phyloP scores from a whole-genome alignment of 371 early-diverging fungal genomes.

The Zopfochytrium polystomum region DNA sequence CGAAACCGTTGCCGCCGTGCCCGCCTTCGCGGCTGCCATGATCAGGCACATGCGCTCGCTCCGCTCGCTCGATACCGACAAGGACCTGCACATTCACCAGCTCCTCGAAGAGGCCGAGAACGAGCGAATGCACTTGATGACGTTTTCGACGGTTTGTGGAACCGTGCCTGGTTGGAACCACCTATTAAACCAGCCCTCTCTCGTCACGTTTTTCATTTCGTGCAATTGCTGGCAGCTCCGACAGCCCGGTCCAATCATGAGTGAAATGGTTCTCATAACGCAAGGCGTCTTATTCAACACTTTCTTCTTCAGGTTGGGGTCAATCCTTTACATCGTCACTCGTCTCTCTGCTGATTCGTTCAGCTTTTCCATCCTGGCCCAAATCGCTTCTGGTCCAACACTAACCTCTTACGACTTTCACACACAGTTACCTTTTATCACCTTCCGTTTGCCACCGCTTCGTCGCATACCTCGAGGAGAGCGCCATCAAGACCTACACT shows the following conservation, averaged over 20 bases:
- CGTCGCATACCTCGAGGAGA: constrained; percentile 72
- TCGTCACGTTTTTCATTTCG: background rate
- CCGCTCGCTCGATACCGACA: constrained; percentile 77
- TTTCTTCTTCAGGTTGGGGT: constrained; percentile 63
- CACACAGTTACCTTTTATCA: constrained; percentile 63
- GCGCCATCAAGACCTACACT: constrained; percentile 92
- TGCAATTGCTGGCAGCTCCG: constrained; percentile 36
- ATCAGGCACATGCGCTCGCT: constrained; percentile 81
- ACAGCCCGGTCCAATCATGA: constrained; percentile 64
- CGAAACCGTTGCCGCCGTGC: constrained; percentile 74
- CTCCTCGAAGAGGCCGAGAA: constrained; percentile 34
- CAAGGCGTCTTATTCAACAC: constrained; percentile 91
- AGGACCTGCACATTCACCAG: constrained; percentile 65
- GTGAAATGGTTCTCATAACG: constrained; percentile 58
- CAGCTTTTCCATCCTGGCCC: no score
- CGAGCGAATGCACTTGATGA: constrained; percentile 43
- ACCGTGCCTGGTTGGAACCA: constrained; percentile 62
- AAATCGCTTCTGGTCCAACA: no score
- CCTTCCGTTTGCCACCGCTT: constrained; percentile 86
- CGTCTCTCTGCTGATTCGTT: background rate
- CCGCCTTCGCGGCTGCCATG: constrained; percentile 58
- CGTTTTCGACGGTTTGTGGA: constrained; percentile 30
- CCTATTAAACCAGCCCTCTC: constrained; percentile 11
- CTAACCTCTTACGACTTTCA: background rate
- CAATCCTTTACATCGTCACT: background rate